A percentile compares a stretch with the other conserved stretches of the same genome.
Conservation (phyloP, 495 filamentous ascomycete genomes). For the Podospora anserina region DNA sequence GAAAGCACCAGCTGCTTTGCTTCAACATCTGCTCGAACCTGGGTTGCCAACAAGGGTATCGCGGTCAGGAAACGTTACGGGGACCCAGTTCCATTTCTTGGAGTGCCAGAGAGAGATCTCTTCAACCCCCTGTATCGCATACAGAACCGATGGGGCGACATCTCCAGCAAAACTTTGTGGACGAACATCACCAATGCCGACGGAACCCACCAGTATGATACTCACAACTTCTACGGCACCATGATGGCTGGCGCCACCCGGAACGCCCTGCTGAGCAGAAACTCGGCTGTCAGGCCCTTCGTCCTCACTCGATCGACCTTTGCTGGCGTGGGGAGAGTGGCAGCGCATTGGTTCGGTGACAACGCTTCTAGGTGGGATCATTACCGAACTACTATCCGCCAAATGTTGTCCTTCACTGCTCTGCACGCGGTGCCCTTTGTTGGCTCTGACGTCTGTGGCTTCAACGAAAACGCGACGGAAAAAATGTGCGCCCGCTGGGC, state of each 20-base stretch:
- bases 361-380: slow-evolving; percentile 72
- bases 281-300: slow-evolving; percentile 63
- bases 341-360: slow-evolving; percentile 89
- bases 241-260: slow-evolving; percentile 73
- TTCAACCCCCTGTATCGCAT: slow-evolving; percentile 71
- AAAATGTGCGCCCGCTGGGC: slow-evolving; percentile 82
- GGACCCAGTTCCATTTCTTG: slow-evolving; percentile 32
- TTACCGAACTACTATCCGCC: slow-evolving; percentile 67
- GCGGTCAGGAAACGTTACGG: not conserved
- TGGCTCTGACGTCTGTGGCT: slow-evolving; percentile 82
- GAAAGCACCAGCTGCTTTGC: slow-evolving; percentile 17
- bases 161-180: slow-evolving; percentile 67
- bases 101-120: slow-evolving; percentile 61
- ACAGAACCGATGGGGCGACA: slow-evolving; percentile 58
- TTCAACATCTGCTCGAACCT: not conserved
- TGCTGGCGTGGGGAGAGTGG: slow-evolving; percentile 63
- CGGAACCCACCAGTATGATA: slow-evolving; percentile 68
- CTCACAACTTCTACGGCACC: slow-evolving; percentile 82
- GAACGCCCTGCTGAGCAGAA: slow-evolving; percentile 62
- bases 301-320: slow-evolving; percentile 61
- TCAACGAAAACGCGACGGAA: slow-evolving; percentile 64
- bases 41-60: not conserved
- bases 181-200: slow-evolving; percentile 73
- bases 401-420: slow-evolving; percentile 68
- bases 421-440: slow-evolving; percentile 83